These are phyloP conservation scores for Calonectria henricotiae DNA, from an alignment of 2,329 filamentous ascomycete genomes.

Conservation along the genomic window DNA sequence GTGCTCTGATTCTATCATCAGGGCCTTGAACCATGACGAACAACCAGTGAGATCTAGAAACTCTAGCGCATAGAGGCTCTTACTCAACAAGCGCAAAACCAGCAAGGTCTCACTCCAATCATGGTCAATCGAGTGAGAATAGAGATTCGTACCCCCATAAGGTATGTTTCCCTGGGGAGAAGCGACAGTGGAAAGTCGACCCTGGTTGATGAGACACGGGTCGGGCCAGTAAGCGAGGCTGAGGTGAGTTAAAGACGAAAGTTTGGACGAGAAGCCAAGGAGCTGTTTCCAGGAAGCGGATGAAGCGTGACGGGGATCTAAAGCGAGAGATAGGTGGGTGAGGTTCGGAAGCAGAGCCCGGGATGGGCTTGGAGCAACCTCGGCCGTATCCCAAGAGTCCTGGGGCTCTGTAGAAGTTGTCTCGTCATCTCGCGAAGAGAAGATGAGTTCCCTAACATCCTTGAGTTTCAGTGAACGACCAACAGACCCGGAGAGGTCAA, in stretches of 20 bases:
- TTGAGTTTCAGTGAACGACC: conserved; percentile 69
- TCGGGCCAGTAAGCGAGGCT: conserved; percentile 76
- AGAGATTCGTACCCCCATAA: conserved; percentile 71
- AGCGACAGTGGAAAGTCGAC: conserved; percentile 65
- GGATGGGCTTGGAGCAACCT: conserved; percentile 54
- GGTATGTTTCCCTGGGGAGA: conserved; percentile 65
- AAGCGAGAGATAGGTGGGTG: conserved; percentile 74
- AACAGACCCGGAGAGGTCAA: conserved; percentile 71
- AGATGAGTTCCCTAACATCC: conserved; percentile 69
- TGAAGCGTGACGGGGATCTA: conserved; percentile 57
- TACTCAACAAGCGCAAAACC: conserved; percentile 70
- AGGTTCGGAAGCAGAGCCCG: conserved; percentile 69
- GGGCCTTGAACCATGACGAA: conserved; percentile 68
- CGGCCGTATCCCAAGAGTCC: conserved; percentile 71
- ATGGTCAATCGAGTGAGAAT: conserved; percentile 72
- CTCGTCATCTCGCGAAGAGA: conserved; percentile 55
- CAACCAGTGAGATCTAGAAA: conserved; percentile 76
- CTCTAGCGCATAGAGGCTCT: conserved; percentile 71
- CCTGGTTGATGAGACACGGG: conserved; percentile 72
- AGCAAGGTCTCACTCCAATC: conserved; percentile 75
- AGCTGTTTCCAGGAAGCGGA: conserved; percentile 74
- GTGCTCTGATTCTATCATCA: conserved; percentile 62
- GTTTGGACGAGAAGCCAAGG: conserved; percentile 68
- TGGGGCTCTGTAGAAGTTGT: conserved; percentile 54
- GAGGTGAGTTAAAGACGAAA: conserved; percentile 73